Conservation (phyloP, 495 filamentous ascomycete genomes). For the Aspergillus conjunctus region DNA sequence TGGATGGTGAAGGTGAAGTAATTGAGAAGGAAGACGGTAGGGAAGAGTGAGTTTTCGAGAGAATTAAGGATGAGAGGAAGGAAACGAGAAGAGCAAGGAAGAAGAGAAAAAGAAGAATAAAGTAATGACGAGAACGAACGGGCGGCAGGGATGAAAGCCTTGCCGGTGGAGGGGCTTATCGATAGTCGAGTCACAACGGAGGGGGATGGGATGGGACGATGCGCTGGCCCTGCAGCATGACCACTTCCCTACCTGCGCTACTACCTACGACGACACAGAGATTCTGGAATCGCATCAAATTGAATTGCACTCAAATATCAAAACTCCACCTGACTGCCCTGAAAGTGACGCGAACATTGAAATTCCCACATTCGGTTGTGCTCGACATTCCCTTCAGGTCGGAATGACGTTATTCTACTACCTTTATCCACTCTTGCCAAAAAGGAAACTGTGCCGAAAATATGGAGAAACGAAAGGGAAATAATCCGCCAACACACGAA, state of each 20-base stretch:
- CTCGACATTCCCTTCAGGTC: not conserved
- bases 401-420: slow-evolving; percentile 18
- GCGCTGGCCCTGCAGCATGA: slow-evolving; percentile 22
- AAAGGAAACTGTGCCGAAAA: slow-evolving; percentile 16
- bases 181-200: slow-evolving; percentile 28
- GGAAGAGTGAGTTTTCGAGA: slow-evolving; percentile 8
- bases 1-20: slow-evolving; percentile 3
- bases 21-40: slow-evolving; percentile 9
- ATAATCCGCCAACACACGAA: not conserved
- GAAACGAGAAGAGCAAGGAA: slow-evolving; percentile 3
- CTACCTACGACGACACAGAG: too few species aligned
- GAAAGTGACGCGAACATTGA: not conserved
- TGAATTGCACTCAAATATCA: slow-evolving; percentile 3
- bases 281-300: not conserved
- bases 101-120: slow-evolving; percentile 16
- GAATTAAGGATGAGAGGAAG: not conserved
- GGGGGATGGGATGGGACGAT: slow-evolving; percentile 8
- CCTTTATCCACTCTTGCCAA: slow-evolving; percentile 11
- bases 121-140: slow-evolving; percentile 19
- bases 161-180: slow-evolving; percentile 28
- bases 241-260: slow-evolving; percentile 15
- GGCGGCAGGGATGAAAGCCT: slow-evolving; percentile 11
- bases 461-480: slow-evolving; percentile 1
- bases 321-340: not conserved
- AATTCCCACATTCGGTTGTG: not conserved